phyloP scores from a whole-genome alignment of 306 rosid genomes.

The Cicer cuneatum region DNA sequence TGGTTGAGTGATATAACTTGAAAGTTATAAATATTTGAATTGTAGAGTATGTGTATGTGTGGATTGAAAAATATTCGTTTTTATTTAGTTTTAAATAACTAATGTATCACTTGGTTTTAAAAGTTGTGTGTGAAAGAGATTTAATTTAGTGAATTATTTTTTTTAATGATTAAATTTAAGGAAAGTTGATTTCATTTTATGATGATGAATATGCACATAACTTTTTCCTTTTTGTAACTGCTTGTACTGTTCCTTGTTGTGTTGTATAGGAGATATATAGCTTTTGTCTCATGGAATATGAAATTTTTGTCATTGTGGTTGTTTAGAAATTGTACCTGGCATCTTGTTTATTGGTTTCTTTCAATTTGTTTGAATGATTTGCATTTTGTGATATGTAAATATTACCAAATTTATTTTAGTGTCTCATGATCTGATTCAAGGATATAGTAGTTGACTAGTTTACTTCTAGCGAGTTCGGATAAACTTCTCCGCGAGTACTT shows the following conservation, averaged over 20 bases:
- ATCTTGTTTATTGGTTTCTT: slow-evolving; percentile 12
- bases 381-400: slow-evolving; percentile 18
- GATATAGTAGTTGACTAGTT: slow-evolving; percentile 2
- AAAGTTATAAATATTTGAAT: no score
- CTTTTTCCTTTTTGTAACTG: slow-evolving; percentile 7
- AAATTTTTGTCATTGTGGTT: slow-evolving; percentile 26
- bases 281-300: slow-evolving; percentile 16
- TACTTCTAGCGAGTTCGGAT: background rate
- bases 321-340: slow-evolving; percentile 31
- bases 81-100: no score
- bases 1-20: no score
- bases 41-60: no score
- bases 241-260: slow-evolving; percentile 37
- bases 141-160: no score
- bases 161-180: background rate
- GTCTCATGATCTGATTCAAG: slow-evolving; percentile 8
- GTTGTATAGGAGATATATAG: background rate
- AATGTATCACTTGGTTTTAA: no score
- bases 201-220: slow-evolving; percentile 29
- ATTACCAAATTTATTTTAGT: slow-evolving; percentile 15
- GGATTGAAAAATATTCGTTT: no score
- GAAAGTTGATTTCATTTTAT: slow-evolving; percentile 19
- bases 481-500: no score
- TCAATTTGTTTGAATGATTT: slow-evolving; percentile 38
- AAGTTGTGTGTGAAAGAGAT: no score